Percentiles rank a stretch among this genome's conserved stretches.
phyloP scores from a whole-genome alignment of 1,284 basidiomycete genomes.

The Ceratobasidium papillatum region DNA sequence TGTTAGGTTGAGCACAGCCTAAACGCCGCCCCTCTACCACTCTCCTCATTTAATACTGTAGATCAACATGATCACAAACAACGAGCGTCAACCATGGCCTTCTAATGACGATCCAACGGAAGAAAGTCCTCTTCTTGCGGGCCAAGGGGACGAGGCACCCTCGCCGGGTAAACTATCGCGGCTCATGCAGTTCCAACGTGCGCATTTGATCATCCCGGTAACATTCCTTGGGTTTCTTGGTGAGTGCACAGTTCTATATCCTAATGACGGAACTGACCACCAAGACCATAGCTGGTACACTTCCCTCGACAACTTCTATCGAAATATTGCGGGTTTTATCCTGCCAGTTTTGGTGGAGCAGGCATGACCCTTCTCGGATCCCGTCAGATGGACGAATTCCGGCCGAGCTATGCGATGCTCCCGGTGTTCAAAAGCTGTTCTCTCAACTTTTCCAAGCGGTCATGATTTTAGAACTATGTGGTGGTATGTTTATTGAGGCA shows the following conservation, averaged over 20 bases:
- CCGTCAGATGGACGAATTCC: constrained; percentile 25
- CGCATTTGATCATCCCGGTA: constrained; percentile 20
- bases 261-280: background rate
- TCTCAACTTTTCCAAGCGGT: background rate
- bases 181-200: constrained; percentile 9
- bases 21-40: background rate
- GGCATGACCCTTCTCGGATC: constrained; percentile 20
- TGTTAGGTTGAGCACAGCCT: background rate
- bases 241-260: background rate
- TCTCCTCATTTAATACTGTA: background rate
- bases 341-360: constrained; percentile 30
- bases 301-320: constrained; percentile 9
- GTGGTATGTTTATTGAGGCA: background rate
- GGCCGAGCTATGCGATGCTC: background rate
- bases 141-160: background rate
- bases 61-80: background rate
- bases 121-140: constrained; percentile 21
- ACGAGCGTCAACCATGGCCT: background rate
- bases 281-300: background rate
- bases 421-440: constrained; percentile 12
- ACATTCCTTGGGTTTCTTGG: constrained; percentile 21
- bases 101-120: constrained; percentile 23
- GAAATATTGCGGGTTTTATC: constrained; percentile 8
- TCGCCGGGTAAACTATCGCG: background rate
- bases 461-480: constrained; percentile 14